Evolutionary conservation across 129 eudicot genomes (phyloP), one percentile per base, ranked within the genome.

Genomic region (Centaurea solstitialis): DNA sequence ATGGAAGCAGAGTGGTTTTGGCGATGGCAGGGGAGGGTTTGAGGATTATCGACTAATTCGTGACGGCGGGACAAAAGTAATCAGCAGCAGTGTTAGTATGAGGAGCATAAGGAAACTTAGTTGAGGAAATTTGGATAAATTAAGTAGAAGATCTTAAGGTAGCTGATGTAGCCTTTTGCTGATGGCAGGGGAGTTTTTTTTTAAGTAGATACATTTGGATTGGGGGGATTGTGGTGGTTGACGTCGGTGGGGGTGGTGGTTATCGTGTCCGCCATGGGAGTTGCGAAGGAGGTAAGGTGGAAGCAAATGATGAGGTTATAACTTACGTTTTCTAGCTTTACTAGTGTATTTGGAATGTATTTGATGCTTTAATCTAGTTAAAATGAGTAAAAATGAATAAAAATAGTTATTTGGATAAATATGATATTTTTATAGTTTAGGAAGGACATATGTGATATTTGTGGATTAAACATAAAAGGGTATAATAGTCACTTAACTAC

Each of bases 1-100:
- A 76, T 6, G 93, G 97, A 68, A 91, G 93, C n/a, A 91, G 88
- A 26, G 92, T 91, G 22, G 93, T 84, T 0, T 93, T 93, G 40
- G 97, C 92, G 57, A 91, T 87, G 2, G 88, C 86, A 3, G 97
- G 93, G 2, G 93, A 86, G 4, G 89, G 89, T 10, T 84, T 87
- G 45, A 91, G 74, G 3, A 75, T 50, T 15, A 70, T 67, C 7
- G 97, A 89, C 21, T 89, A 73, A 78, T 76, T 72, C 47, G 87
- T 92, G 4, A 89, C 86, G 0, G 89, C 80, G 13, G 92, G 92
- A 70, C 88, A 83, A 39, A 91, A 91, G 88, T 89, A 91, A 4
- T 85, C 90, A 3, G 97, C 69, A 7, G 97, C 86, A 0, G 97
- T 91, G 77, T 88, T 82, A 23, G 89, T 21, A 89, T 10, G 6